These are phyloP conservation scores for Mycena sanguinolenta DNA, from an alignment of 768 basidiomycete genomes.

Conservation along the genomic window DNA sequence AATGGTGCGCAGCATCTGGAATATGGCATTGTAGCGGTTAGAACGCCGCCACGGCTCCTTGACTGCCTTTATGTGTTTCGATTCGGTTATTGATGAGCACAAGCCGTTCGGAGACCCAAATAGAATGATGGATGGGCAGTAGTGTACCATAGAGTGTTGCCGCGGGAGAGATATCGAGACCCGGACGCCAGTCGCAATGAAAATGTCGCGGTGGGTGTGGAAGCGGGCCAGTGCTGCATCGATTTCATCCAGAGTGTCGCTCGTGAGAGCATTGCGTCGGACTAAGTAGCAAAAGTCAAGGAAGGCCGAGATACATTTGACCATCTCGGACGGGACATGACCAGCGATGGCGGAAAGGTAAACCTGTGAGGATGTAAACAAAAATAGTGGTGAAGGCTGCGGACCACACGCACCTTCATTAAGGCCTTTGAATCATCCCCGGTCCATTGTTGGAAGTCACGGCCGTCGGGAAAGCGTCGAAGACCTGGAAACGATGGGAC, in stretches of 20 bases:
- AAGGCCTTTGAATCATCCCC: conserved; percentile 46
- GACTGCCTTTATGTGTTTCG: conserved; percentile 34
- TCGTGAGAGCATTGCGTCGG: neutral
- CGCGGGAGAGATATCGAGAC: conserved; percentile 38
- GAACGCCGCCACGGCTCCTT: neutral
- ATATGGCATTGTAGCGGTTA: neutral
- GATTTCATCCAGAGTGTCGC: neutral
- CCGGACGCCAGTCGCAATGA: conserved; percentile 2
- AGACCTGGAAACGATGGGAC: no score
- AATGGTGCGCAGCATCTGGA: neutral
- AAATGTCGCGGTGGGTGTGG: neutral
- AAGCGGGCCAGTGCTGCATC: neutral
- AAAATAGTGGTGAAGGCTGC: no score
- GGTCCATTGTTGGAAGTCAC: conserved; percentile 39
- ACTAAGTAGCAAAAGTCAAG: neutral
- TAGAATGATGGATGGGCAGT: conserved; percentile 4
- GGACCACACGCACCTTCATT: conserved; percentile 44
- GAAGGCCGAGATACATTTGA: conserved; percentile 7
- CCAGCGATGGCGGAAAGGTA: conserved; percentile 42
- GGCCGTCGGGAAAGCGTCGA: neutral
- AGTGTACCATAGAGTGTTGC: conserved; percentile 44
- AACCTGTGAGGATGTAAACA: conserved; percentile 34
- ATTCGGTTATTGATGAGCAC: conserved; percentile 44
- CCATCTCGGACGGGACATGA: conserved; percentile 39
- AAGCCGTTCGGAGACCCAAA: conserved; percentile 45